A percentile compares a stretch with the other conserved stretches of the same genome.
These are phyloP conservation scores for Botrytis sinoallii DNA, from an alignment of 2,329 filamentous ascomycete genomes.

Conservation along the genomic window DNA sequence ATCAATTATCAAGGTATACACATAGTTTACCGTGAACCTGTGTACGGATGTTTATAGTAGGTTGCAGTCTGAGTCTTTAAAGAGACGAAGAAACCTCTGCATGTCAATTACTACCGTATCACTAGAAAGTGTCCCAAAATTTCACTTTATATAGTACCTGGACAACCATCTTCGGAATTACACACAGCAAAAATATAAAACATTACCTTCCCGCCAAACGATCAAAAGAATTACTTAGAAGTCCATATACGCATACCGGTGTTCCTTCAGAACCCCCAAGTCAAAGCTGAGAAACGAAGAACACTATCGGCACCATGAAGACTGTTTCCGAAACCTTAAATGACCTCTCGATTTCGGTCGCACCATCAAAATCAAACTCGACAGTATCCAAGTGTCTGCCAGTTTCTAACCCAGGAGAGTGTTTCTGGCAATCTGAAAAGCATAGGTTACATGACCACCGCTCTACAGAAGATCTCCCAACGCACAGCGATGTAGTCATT, in stretches of 20 bases:
- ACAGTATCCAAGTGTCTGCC: constrained; percentile 11
- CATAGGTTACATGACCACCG: constrained; percentile 24
- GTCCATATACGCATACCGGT: background rate
- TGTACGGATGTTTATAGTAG: too few species aligned
- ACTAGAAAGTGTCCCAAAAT: background rate
- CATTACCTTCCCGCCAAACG: background rate
- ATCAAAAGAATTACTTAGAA: background rate
- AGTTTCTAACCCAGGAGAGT: constrained; percentile 14
- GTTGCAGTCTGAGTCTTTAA: too few species aligned
- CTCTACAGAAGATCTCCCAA: constrained; percentile 23
- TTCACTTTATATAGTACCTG: background rate
- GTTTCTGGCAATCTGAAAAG: constrained; percentile 24
- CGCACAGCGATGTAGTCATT: constrained; percentile 26
- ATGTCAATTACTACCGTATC: too few species aligned
- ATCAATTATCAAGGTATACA: too few species aligned
- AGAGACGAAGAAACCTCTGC: too few species aligned
- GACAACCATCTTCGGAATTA: background rate
- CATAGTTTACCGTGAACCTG: too few species aligned
- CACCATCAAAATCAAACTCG: background rate
- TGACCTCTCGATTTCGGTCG: background rate
- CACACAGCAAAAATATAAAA: background rate
- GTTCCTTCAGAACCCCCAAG: background rate
- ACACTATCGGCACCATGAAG: background rate
- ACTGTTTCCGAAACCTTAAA: background rate
- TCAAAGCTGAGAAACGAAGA: background rate